Evolutionary conservation across 495 filamentous ascomycete species (phyloP).

Genomic region (Neurospora sublineolata): DNA sequence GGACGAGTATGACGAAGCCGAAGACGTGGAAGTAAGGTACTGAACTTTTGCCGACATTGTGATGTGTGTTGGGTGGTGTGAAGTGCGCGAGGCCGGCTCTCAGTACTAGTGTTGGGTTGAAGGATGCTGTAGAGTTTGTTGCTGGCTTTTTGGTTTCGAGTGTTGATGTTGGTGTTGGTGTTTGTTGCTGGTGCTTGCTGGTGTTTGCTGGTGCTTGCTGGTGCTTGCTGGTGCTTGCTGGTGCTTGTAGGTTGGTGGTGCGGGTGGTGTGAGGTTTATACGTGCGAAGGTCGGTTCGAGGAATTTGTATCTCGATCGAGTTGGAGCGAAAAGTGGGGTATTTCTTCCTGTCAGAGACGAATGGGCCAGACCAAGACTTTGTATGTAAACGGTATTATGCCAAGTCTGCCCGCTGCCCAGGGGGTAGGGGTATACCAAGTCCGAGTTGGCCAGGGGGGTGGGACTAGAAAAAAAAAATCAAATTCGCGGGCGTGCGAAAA

Average conservation of each 20-base stretch:
- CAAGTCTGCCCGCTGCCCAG: background rate
- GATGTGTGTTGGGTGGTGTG: slow-evolving; percentile 16
- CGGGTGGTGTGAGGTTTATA: background rate
- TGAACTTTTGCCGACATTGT: slow-evolving; percentile 21
- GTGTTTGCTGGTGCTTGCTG: background rate
- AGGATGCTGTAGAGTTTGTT: background rate
- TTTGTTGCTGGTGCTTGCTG: background rate
- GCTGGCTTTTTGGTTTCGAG: background rate
- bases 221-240: background rate
- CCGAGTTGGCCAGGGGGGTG: slow-evolving; percentile 2
- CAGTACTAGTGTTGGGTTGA: background rate
- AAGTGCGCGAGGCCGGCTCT: background rate
- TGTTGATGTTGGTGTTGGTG: background rate
- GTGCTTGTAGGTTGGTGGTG: background rate
- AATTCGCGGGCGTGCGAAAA: background rate
- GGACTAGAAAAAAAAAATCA: background rate
- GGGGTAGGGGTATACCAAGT: slow-evolving; percentile 2
- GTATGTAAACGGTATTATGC: background rate
- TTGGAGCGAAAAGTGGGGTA: background rate
- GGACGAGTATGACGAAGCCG: slow-evolving; percentile 27
- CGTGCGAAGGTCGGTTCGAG: background rate
- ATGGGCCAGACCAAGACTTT: slow-evolving; percentile 17
- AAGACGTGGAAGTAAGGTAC: slow-evolving; percentile 29
- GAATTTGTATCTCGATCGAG: background rate
- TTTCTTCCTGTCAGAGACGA: background rate